A percentile compares a stretch with the other conserved stretches of the same genome.
phyloP scores from a whole-genome alignment of 2,329 filamentous ascomycete species.

The Macrophomina pseudophaseolina region DNA sequence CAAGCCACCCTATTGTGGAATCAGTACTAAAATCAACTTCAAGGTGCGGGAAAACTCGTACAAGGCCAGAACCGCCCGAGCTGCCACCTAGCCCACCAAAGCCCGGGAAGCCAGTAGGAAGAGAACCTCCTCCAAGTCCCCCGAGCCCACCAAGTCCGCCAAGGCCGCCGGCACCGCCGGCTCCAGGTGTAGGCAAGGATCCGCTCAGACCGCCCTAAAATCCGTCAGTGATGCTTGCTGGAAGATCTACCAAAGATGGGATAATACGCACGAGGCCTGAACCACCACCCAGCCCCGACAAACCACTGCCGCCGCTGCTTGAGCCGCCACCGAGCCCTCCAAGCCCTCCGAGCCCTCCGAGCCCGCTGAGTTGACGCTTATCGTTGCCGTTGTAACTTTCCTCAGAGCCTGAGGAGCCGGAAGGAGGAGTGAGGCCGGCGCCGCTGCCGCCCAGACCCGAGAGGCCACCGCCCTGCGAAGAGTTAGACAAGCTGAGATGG shows the following conservation, averaged over 20 bases:
- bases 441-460: background rate
- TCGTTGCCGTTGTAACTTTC: background rate
- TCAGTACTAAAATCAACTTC: background rate
- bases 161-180: background rate
- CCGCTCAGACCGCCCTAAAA: background rate
- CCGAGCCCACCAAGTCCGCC: background rate
- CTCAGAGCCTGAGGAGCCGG: background rate
- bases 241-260: background rate
- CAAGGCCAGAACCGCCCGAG: background rate
- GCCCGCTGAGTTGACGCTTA: constrained; percentile 12
- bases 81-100: background rate
- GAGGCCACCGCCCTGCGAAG: background rate
- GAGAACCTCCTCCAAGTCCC: background rate
- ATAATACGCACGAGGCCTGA: background rate
- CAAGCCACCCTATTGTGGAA: background rate
- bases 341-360: background rate
- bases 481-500: background rate
- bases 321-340: background rate
- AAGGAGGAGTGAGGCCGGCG: background rate
- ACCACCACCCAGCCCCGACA: background rate
- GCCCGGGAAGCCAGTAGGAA: background rate
- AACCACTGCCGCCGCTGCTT: background rate
- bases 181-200: background rate
- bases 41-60: background rate
- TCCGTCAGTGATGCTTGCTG: too few relatives aligned